Percentiles rank a stretch among this genome's conserved stretches.
Evolutionary conservation across 768 basidiomycete species (phyloP).

Genomic region (Phaeolepiota aurea): DNA sequence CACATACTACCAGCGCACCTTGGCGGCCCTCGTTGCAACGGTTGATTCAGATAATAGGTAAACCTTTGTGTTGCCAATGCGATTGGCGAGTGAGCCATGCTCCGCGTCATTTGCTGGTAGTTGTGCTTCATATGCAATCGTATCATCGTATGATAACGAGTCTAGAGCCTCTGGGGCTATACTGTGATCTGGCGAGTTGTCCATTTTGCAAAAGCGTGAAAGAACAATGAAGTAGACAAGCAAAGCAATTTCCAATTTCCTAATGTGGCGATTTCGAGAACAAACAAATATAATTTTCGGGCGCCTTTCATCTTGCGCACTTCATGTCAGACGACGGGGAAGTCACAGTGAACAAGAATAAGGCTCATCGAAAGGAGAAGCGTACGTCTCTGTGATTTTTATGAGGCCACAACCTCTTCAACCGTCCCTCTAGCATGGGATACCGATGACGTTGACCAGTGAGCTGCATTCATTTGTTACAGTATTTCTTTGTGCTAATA

Average conservation of each 20-base stretch:
- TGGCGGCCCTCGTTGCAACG: constrained; percentile 48
- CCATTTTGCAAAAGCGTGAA: constrained; percentile 30
- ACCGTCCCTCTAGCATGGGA: constrained; percentile 74
- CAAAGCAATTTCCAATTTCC: too few species aligned
- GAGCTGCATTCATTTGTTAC: constrained; percentile 23
- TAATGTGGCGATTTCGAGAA: background rate
- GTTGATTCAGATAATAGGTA: constrained; percentile 68
- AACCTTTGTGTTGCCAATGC: constrained; percentile 70
- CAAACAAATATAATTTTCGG: background rate
- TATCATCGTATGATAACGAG: constrained; percentile 47
- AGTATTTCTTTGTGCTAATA: too few species aligned
- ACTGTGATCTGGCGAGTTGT: constrained; percentile 33
- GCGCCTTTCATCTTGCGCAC: too few species aligned
- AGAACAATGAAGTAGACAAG: background rate
- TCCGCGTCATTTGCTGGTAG: constrained; percentile 24
- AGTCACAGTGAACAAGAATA: constrained; percentile 67
- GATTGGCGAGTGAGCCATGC: constrained; percentile 40
- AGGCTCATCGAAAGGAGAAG: constrained; percentile 88
- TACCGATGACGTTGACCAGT: constrained; percentile 98
- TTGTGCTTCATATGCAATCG: constrained; percentile 50
- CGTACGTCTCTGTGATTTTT: constrained; percentile 45
- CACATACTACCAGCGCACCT: constrained; percentile 57
- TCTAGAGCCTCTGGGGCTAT: constrained; percentile 19
- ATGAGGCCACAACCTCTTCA: constrained; percentile 2
- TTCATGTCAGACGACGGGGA: constrained; percentile 39